phyloP scores from a whole-genome alignment of 129 eudicot genomes.

The Flaveria bidentis region DNA sequence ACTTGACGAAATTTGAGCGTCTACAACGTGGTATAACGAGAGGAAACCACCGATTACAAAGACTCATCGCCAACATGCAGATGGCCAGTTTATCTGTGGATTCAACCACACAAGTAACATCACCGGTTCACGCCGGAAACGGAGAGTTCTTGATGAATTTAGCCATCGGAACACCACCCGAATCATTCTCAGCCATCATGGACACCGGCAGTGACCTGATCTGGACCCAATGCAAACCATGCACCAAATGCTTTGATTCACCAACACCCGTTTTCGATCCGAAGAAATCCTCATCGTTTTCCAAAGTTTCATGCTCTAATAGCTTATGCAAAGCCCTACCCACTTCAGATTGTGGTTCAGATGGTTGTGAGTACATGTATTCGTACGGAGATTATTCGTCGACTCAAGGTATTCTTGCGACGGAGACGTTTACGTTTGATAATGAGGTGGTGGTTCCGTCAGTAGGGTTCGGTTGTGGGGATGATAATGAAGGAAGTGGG shows the following conservation, averaged over 20 bases:
- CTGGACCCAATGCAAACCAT: slow-evolving; percentile 93
- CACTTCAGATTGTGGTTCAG: slow-evolving; percentile 39
- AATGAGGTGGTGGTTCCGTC: slow-evolving; percentile 41
- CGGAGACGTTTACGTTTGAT: slow-evolving; percentile 69
- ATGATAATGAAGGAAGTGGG: slow-evolving; percentile 71
- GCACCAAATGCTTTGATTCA: slow-evolving; percentile 63
- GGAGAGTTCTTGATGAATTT: slow-evolving; percentile 84
- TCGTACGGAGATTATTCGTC: slow-evolving; percentile 81
- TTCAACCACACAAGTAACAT: slow-evolving; percentile 29
- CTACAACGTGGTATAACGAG: slow-evolving; percentile 67
- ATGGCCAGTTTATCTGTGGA: slow-evolving; percentile 36
- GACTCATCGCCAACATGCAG: slow-evolving; percentile 43
- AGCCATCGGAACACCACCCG: slow-evolving; percentile 74
- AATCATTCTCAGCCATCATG: slow-evolving; percentile 56
- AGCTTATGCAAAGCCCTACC: slow-evolving; percentile 60
- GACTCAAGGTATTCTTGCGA: slow-evolving; percentile 61
- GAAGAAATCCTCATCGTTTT: slow-evolving; percentile 54
- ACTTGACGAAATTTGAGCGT: slow-evolving; percentile 70
- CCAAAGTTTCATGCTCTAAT: slow-evolving; percentile 49
- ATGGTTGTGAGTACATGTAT: slow-evolving; percentile 62
- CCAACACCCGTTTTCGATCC: slow-evolving; percentile 81
- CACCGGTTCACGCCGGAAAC: slow-evolving; percentile 65
- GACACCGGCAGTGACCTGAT: slow-evolving; percentile 91
- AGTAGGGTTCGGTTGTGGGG: slow-evolving; percentile 83
- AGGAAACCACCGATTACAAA: slow-evolving; percentile 49